phyloP scores from a whole-genome alignment of 495 filamentous ascomycete species.

The Hypoxylon intermedium region DNA sequence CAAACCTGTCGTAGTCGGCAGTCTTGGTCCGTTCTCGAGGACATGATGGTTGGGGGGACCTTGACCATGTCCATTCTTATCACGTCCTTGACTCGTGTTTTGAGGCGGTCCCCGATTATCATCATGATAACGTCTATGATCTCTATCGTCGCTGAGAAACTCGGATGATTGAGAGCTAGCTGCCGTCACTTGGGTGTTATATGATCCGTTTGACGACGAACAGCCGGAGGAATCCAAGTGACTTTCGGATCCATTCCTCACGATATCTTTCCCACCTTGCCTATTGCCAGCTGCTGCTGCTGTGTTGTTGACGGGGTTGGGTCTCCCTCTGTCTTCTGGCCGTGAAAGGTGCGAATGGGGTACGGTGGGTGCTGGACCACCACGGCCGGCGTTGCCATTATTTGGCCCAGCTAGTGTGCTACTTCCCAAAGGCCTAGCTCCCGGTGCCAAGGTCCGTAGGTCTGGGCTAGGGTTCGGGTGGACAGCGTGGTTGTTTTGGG shows the following conservation, averaged over 20 bases:
- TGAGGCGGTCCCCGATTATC: not conserved
- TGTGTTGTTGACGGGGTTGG: not conserved
- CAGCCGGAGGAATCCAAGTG: constrained; percentile 12
- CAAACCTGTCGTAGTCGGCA: not conserved
- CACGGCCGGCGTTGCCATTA: constrained; percentile 6
- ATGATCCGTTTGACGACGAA: constrained; percentile 10
- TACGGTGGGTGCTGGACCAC: not conserved
- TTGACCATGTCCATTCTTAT: not conserved
- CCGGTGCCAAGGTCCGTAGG: not conserved
- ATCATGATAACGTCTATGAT: not conserved
- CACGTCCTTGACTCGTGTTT: not conserved
- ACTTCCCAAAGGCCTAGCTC: not conserved
- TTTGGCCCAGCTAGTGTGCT: not conserved
- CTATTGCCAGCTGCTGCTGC: not conserved
- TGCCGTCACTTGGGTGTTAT: constrained; percentile 7
- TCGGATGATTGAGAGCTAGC: constrained; percentile 10
- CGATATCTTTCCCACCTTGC: not conserved
- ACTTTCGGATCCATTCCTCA: not conserved
- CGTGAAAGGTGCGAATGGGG: not conserved
- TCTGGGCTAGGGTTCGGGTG: not conserved
- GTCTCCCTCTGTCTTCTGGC: not conserved
- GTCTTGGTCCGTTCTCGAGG: not conserved
- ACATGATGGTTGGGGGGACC: not conserved
- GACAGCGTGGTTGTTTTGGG: not conserved
- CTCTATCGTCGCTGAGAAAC: not conserved